Base-by-base conservation (phyloP, 2,329 filamentous ascomycete genomes). In the Allantophomopsis lycopodina region DNA sequence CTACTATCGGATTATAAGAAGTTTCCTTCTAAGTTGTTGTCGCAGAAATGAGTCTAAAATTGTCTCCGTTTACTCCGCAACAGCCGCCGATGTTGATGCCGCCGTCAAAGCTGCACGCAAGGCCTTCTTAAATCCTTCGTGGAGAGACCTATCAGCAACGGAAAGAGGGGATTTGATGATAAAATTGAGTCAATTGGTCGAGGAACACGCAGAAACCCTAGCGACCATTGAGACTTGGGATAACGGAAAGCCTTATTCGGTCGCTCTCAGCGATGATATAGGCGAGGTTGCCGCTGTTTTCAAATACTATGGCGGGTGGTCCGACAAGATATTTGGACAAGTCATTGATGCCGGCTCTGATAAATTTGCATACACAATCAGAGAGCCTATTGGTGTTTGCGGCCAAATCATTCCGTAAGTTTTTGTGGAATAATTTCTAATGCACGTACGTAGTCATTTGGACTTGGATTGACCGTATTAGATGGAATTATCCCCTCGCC, bases 251-350 rank as follows among this genome's bases (percentile, higher is more conserved):
- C 78, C 81, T 3, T 84, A 83, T 57, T 59, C 64, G 3, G 72
- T 77, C 13, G 71, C 80, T 1, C 60, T 79, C 13, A 66, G 64
- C 33, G 76, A 76, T 38, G 80, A 86, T 55, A 58, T 87, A 7
- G 62, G 55, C 1, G 75, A 78, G 49, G 68, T 79, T 11, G 62
- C 78, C 40, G 60, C 57, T 7, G 67, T 67, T 1, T 60, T 81
- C 47, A 76, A 76, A 49, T 89, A 89, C 60, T 89, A 88, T 51
- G 83, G 76, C 33, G 83, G 83, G 41, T 88, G 73, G 56, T 78
- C 81, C 35, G 83, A 88, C 62, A 89, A 89, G 64, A 76, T 83
- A 44, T 76, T 79, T 44, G 83, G 84, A 23, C 74, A 83, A 54
- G 79, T 80, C 14, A 84, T 88, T 48, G 77, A 82, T 48, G 80